Percentiles rank a stretch among this genome's conserved stretches.
phyloP scores from a whole-genome alignment of 2,329 filamentous ascomycete species.

The Lasiodiplodia sp. region DNA sequence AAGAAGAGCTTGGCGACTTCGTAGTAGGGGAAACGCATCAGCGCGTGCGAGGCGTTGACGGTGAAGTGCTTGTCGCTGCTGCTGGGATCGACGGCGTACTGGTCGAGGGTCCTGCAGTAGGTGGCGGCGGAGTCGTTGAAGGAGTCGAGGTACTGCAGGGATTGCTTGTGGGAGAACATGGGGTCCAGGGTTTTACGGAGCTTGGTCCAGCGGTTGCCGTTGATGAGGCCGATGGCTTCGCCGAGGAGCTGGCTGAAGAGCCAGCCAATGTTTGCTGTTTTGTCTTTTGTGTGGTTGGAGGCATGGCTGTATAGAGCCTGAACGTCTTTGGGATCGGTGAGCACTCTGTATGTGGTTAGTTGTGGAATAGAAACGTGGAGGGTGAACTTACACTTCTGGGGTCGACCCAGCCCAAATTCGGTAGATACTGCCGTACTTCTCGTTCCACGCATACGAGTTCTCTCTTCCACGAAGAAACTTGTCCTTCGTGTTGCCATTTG shows the following conservation, averaged over 20 bases:
- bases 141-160: conserved; percentile 9
- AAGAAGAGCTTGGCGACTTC: conserved; percentile 23
- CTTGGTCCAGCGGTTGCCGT: conserved; percentile 21
- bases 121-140: conserved; percentile 1
- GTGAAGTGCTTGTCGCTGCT: neutral
- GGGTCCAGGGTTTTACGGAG: conserved; percentile 19
- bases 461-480: conserved; percentile 25
- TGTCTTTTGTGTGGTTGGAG: conserved; percentile 18
- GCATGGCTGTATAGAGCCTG: conserved; percentile 22
- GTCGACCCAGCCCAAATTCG: conserved; percentile 22
- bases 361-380: neutral
- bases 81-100: neutral
- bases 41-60: conserved; percentile 18
- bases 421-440: conserved; percentile 26
- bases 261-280: conserved; percentile 21
- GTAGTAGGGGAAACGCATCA: conserved; percentile 30
- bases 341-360: neutral
- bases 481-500: conserved; percentile 26
- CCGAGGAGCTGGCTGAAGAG: conserved; percentile 27
- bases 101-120: neutral
- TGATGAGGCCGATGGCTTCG: conserved; percentile 22
- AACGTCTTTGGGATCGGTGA: conserved; percentile 27
- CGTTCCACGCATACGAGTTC: conserved; percentile 15
- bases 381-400: conserved; percentile 20
- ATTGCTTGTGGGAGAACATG: conserved; percentile 17